Evolutionary conservation across 768 basidiomycete genomes (phyloP), one percentile per base, ranked within the genome.

Genomic region (Tephrocybe rancida): DNA sequence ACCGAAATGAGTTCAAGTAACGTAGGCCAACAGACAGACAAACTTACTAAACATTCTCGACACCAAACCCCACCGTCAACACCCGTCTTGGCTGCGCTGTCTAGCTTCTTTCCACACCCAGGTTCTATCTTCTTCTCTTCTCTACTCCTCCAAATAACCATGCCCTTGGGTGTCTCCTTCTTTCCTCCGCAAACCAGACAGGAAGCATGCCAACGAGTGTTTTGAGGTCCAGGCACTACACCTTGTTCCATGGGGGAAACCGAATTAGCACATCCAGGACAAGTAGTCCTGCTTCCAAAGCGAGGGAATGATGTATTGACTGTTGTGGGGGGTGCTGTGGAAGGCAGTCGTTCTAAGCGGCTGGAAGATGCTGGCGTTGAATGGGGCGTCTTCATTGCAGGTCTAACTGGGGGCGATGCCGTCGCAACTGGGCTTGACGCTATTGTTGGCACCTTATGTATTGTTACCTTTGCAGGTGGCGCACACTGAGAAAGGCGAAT

Each of bases 241-340:
- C 92, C 92, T 53, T 82, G 77, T 62, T 93, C 92, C 90, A 94
- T 92, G 1, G 82, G 82, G 14, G 88, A 89, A 11, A 93, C 92
- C 0, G 81, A 64, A 60, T 81, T 84, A 48, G 74, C 75, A 67
- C 92, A 94, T 22, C 88, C 90, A 9, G 90, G 90, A 61, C 92
- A 94, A 24, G 75, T 59, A n/a, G 76, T 71, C 29, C 77, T 74
- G 44, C 79, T 77, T 11, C 86, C 87, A 62, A 87, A 88, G 5
- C 84, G 81, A 38, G 82, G 78, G 59, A 73, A 77, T 52, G 58
- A 67, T 50, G 50, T 63, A 56, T 57, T 68, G 13, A 35, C 14
- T 25, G 37, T 25, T 49, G 64, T 69, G 24, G 68, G 58, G 5
- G 77, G 70, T 22, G 78, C 68, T 42, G 72, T 72, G 44, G 64